Percentiles rank a stretch among this genome's conserved stretches.
These are phyloP conservation scores for Tuber borchii DNA, from an alignment of 495 filamentous ascomycete species.

Conservation along the genomic window DNA sequence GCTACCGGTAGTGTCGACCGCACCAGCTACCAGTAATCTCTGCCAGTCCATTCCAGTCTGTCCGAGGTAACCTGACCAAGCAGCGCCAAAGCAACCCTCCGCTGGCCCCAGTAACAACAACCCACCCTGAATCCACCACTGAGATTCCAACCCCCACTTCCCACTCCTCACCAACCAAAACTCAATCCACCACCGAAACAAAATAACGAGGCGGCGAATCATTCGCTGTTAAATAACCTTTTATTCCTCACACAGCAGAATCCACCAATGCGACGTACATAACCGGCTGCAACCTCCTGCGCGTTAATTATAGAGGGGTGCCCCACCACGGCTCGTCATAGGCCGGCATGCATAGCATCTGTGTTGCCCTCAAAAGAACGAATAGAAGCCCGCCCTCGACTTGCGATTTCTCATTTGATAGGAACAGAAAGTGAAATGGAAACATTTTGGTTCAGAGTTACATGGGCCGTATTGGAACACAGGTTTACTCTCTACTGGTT, in stretches of 20 bases:
- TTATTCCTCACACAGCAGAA: background rate
- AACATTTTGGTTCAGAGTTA: background rate
- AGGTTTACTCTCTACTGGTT: background rate
- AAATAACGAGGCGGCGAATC: constrained; percentile 3
- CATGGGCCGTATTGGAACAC: constrained; percentile 1
- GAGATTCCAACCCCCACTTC: background rate
- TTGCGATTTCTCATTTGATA: background rate
- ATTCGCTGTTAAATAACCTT: background rate
- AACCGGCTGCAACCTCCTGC: constrained; percentile 2
- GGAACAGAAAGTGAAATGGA: background rate
- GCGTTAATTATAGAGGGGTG: background rate
- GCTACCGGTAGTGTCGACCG: background rate
- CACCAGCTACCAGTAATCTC: background rate
- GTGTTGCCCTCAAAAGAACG: background rate
- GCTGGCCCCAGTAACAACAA: constrained; percentile 1
- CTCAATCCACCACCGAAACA: background rate
- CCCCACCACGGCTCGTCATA: background rate
- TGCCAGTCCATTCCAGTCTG: background rate
- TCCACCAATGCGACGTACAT: constrained; percentile 1
- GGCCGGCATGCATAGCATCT: background rate
- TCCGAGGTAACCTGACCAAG: background rate
- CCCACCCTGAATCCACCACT: background rate
- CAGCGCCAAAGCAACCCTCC: background rate
- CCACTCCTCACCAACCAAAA: background rate
- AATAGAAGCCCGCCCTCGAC: background rate